A percentile compares a stretch with the other conserved stretches of the same genome.
Evolutionary conservation across 108 stramenopile species (phyloP).

Genomic region (Cyclotella kingstonii): DNA sequence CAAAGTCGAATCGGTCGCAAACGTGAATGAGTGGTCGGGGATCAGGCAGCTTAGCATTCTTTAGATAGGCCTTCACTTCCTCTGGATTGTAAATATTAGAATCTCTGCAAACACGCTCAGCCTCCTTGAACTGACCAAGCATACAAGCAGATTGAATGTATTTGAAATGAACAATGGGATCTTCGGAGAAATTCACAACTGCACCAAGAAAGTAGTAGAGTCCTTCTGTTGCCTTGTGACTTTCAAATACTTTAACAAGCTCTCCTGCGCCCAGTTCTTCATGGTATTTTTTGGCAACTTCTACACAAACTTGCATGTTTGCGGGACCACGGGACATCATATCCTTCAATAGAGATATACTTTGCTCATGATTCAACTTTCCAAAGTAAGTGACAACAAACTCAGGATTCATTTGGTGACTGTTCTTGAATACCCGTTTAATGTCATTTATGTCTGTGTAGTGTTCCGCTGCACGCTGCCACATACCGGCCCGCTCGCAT

Average conservation of each 20-base stretch:
- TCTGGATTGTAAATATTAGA: constrained; percentile 97
- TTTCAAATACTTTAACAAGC: constrained; percentile 96
- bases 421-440: constrained; percentile 96
- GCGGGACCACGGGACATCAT: constrained; percentile 91
- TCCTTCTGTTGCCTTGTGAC: constrained; percentile 94
- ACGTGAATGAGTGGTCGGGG: constrained; percentile 99
- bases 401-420: constrained; percentile 94
- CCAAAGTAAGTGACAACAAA: constrained; percentile 98
- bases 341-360: constrained; percentile 92
- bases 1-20: constrained; percentile 98
- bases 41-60: constrained; percentile 98
- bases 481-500: constrained; percentile 97
- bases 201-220: constrained; percentile 97
- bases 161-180: constrained; percentile 98
- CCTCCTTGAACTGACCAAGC: constrained; percentile 96
- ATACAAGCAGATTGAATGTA: constrained; percentile 96
- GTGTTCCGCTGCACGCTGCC: constrained; percentile 99
- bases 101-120: constrained; percentile 99
- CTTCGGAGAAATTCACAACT: constrained; percentile 95
- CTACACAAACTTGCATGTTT: constrained; percentile 95
- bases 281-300: constrained; percentile 98
- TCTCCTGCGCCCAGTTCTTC: constrained; percentile 95
- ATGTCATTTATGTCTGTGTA: constrained; percentile 98
- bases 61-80: constrained; percentile 97
- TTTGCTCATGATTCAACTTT: constrained; percentile 91